A percentile compares a stretch with the other conserved stretches of the same genome.
Conservation (phyloP, 208 protist genomes). For the Trichomonas tenax region DNA sequence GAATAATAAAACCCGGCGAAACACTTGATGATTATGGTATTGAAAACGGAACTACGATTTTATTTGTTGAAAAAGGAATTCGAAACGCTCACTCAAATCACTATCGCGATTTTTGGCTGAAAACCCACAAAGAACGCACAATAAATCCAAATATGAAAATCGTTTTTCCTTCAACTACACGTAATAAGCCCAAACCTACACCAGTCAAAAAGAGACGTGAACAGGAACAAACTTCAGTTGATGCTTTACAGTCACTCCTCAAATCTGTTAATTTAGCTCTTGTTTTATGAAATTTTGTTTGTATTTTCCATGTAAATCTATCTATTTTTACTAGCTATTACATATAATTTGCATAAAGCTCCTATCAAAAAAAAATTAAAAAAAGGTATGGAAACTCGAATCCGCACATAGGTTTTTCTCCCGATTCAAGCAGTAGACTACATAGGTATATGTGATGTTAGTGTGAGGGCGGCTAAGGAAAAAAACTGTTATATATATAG, state of each 20-base stretch:
- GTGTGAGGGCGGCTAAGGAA: no score
- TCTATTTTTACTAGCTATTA: no score
- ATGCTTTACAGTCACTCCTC: not conserved
- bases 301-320: not conserved
- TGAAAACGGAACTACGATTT: not conserved
- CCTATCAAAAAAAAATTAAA: no score
- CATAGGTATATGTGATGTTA: no score
- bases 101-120: not conserved
- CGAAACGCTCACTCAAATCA: not conserved
- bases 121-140: not conserved
- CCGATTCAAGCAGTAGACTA: no score
- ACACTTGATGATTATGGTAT: not conserved
- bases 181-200: not conserved
- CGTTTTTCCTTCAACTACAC: not conserved
- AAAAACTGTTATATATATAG: no score
- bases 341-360: no score
- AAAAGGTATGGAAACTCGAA: no score
- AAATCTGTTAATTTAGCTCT: not conserved
- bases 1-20: not conserved
- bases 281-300: not conserved
- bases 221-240: not conserved
- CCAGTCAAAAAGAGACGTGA: not conserved
- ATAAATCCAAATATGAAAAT: not conserved
- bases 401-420: no score
- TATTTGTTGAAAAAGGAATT: not conserved